Base-by-base conservation (phyloP, 306 rosid genomes). In the Cucumis melo region DNA sequence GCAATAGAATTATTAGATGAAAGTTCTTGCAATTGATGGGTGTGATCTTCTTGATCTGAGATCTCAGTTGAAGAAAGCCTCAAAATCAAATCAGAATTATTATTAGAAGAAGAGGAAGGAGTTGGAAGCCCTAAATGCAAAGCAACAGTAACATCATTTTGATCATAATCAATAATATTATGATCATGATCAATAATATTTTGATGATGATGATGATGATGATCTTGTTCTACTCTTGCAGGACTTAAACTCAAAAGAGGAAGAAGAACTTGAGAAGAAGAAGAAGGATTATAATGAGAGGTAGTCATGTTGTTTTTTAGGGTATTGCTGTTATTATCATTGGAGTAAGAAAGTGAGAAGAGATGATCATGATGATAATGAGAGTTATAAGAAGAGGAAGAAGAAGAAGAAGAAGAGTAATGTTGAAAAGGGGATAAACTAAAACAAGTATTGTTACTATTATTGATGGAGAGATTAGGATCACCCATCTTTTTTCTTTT, bases 51-150 rank as follows among this genome's bases (percentile, higher is more conserved):
- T 77, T 84, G 78, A 24, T 85, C 86, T 39, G 92, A 85, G 82
- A 82, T 73, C 83, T 87, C 89, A 15, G 86, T 66, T 66, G 90
- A 84, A 60, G 84, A 77, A 21, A 82, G 54, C 21, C 87, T 85
- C 21, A 93, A 84, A 77, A 81, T 79, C 71, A 88, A 82, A 84
- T 90, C 93, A 73, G 81, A 74, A 55, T 90, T 81, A 55, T 90
- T 81, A 50, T 62, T 46, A 64, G 80, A 51, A 15, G 67, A 72
- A 63, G 90, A 83, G 53, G 73, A 42, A 15, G 82, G 70, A 81
- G 48, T 83, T 73, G 98, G 97, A 65, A 88, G 92, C 87, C 98
- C 98, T 84, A 93, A 79, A 87, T 91, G 95, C 63, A 93, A 87
- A 84, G 96, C 96, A 53, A 92, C 92, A 12, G 92, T 85, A 1